Conservation (phyloP, 75 land plant species). For the Sequoia sempervirens region DNA sequence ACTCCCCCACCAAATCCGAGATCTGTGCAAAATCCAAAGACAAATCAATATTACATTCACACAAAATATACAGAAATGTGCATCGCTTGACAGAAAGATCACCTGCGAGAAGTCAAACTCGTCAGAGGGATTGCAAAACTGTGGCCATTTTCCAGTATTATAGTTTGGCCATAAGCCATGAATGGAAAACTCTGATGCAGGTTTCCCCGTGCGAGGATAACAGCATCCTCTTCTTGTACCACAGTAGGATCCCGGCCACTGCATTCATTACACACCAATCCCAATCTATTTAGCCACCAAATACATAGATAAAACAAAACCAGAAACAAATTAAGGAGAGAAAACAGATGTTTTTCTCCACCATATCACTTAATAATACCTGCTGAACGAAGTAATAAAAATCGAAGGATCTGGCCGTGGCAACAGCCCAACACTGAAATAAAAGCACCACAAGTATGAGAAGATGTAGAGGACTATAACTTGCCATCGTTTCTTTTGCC, state of each 20-base stretch:
- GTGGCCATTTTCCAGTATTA: conserved; percentile 67
- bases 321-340: not conserved
- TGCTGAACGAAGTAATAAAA: conserved; percentile 70
- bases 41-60: not conserved
- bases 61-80: not conserved
- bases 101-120: conserved; percentile 55
- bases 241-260: conserved; percentile 98
- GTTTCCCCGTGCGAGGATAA: conserved; percentile 65
- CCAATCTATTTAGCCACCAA: not conserved
- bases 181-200: conserved; percentile 64
- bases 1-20: conserved; percentile 24
- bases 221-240: conserved; percentile 62
- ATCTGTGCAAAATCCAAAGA: conserved; percentile 27
- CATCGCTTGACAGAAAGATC: not conserved
- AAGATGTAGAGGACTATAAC: not conserved
- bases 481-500: not conserved
- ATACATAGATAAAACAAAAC: not conserved
- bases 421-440: not conserved
- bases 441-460: not conserved
- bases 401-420: conserved; percentile 31
- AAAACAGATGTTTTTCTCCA: not conserved
- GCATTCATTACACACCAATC: not conserved
- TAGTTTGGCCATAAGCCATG: conserved; percentile 95
- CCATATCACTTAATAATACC: conserved; percentile 13
- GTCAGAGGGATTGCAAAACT: conserved; percentile 38